Conservation (phyloP, 2,329 filamentous ascomycete species). For the Curvularia lunata region DNA sequence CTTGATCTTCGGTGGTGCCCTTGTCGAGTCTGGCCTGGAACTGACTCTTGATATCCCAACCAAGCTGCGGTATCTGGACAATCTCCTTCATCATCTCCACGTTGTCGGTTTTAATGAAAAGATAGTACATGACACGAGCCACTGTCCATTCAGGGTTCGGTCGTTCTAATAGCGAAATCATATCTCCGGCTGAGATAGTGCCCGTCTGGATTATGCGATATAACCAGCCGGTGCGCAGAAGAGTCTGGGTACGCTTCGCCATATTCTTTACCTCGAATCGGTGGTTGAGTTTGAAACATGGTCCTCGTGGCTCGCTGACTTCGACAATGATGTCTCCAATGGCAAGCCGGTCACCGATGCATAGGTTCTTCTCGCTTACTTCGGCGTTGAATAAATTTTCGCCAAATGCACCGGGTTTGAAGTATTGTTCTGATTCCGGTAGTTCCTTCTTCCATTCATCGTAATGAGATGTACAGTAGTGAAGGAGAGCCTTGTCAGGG, state of each 20-base stretch:
- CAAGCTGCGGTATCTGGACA: constrained; percentile 54
- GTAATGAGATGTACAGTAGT: constrained; percentile 68
- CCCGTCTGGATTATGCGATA: constrained; percentile 67
- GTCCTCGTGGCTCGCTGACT: constrained; percentile 66
- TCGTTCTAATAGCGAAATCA: constrained; percentile 62
- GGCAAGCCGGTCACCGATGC: constrained; percentile 67
- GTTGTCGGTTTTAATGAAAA: constrained; percentile 63
- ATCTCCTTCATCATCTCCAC: constrained; percentile 54
- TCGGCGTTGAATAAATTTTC: constrained; percentile 66
- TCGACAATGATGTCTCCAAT: constrained; percentile 62
- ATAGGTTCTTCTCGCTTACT: constrained; percentile 69
- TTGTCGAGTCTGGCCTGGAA: constrained; percentile 62
- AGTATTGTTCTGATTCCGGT: constrained; percentile 59
- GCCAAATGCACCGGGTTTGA: constrained; percentile 66
- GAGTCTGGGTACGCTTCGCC: constrained; percentile 62
- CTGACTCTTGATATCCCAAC: constrained; percentile 57
- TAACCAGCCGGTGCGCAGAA: constrained; percentile 69
- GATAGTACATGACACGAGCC: constrained; percentile 66
- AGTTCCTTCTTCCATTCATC: constrained; percentile 60
- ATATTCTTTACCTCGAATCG: constrained; percentile 69
- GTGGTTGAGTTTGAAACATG: constrained; percentile 73
- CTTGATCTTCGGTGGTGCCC: constrained; percentile 44
- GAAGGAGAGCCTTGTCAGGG: constrained; percentile 67
- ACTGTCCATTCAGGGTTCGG: constrained; percentile 67
- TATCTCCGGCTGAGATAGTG: constrained; percentile 61